phyloP scores from a whole-genome alignment of 345 rosid species.

The Bruguiera sexangula region DNA sequence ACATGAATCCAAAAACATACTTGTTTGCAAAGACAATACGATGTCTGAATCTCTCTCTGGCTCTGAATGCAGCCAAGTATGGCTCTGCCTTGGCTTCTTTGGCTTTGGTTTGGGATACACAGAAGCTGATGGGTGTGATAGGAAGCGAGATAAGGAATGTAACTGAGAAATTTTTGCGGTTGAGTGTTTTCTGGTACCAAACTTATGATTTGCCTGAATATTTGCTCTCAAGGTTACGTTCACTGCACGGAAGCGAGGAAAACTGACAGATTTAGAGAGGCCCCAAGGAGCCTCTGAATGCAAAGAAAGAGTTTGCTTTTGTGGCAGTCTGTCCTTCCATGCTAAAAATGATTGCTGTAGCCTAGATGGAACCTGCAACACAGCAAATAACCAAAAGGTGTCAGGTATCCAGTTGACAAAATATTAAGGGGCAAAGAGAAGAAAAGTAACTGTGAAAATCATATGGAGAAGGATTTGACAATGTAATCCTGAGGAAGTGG shows the following conservation, averaged over 20 bases:
- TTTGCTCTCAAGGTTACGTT: constrained; percentile 43
- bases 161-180: constrained; percentile 36
- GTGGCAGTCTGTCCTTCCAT: constrained; percentile 46
- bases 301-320: constrained; percentile 18
- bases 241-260: constrained; percentile 23
- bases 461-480: too few species aligned
- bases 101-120: constrained; percentile 11
- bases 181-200: constrained; percentile 23
- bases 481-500: not conserved
- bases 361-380: constrained; percentile 51
- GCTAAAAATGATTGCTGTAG: constrained; percentile 45
- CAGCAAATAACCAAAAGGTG: too few species aligned
- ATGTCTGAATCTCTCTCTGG: constrained; percentile 41
- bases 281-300: constrained; percentile 4
- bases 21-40: constrained; percentile 13
- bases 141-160: constrained; percentile 39
- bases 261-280: constrained; percentile 30
- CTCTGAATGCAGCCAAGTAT: constrained; percentile 33
- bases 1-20: too few species aligned
- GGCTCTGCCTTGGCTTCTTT: constrained; percentile 20
- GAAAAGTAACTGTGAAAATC: too few species aligned
- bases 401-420: too few species aligned
- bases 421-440: too few species aligned
- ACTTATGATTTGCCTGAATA: constrained; percentile 23
- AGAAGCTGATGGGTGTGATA: constrained; percentile 11